Percentiles rank a stretch among this genome's conserved stretches.
Evolutionary conservation across 345 rosid genomes (phyloP).

Genomic region (Kandelia obovata): DNA sequence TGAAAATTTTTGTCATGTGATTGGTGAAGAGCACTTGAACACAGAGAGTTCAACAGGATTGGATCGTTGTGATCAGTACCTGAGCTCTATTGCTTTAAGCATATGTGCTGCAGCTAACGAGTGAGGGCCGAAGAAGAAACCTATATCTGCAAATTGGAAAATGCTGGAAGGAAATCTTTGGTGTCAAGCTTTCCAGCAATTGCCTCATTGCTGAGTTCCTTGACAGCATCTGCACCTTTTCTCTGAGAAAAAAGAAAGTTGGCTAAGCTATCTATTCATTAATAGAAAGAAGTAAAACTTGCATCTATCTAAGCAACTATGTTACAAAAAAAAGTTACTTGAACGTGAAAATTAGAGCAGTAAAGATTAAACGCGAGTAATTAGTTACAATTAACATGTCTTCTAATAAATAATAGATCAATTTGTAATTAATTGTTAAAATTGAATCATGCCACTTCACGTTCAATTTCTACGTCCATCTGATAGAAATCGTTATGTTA

Average conservation of each 20-base stretch:
- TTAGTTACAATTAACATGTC: too few species aligned
- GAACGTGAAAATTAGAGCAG: too few species aligned
- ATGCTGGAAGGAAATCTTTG: neutral
- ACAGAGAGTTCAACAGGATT: neutral
- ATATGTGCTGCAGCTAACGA: constrained; percentile 12
- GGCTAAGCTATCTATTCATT: too few species aligned
- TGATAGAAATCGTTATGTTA: too few species aligned
- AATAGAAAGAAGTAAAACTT: too few species aligned
- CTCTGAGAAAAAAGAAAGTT: neutral
- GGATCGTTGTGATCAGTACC: constrained; percentile 1
- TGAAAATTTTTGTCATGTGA: constrained; percentile 20
- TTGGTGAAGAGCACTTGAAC: constrained; percentile 24
- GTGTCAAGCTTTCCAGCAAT: constrained; percentile 15
- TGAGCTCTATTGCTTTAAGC: constrained; percentile 12
- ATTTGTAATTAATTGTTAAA: too few species aligned
- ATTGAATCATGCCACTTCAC: too few species aligned
- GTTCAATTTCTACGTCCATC: too few species aligned
- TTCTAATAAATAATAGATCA: too few species aligned
- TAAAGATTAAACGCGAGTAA: too few species aligned
- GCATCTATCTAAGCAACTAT: too few species aligned
- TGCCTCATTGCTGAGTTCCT: neutral
- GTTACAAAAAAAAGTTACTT: too few species aligned
- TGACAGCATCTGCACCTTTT: neutral
- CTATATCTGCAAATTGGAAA: constrained; percentile 8
- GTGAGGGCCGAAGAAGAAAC: constrained; percentile 21